Base-by-base conservation (phyloP, 2,329 filamentous ascomycete species). In the Pseudocercospora crystallina region DNA sequence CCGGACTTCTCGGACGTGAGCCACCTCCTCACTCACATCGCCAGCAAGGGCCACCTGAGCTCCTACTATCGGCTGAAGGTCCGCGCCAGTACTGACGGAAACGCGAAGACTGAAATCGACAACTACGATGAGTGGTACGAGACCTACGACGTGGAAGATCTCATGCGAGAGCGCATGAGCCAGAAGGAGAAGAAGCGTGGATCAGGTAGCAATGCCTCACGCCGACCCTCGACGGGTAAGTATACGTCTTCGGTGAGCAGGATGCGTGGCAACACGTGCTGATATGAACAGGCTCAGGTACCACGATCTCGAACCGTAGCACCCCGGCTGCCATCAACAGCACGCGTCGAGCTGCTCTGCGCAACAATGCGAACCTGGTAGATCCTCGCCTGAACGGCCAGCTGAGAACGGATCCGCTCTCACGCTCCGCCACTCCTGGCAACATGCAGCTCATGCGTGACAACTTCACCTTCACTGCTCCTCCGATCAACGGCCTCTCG, bases 41-140 rank as follows among this genome's bases (percentile, higher is more conserved):
- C 87, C 53, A 96, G 91, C 58, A 96, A 96, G 68, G 87, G 87
- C n/a, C 92, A 97, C 68, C 76, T 96, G 31, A 85, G 90, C 53
- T 82, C 89, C 66, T 84, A 89, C 63, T 95, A 91, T 74, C 90
- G 89, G 64, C 79, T 90, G 45, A 85, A 89, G 62, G 82, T 96
- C 59, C 82, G 81, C 50, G 82, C 85, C 48, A 80, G 83, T 47
- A 78, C 81, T 39, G 70, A 77, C n/a, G 44, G 54, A 5, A 73
- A 73, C n/a, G 83, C 86, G n/a, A 77, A 79, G 17, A 69, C 79
- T 9, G 69, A 80, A 30, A 76, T 95, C 38, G 78, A 83, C 32
- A 73, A 78, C 38, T 96, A 90, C 65, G 84, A 95, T 49, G 72
- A 75, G 32, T 96, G 92, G 92, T 95, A 91, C 65, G 76, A 79